Conservation (phyloP, 352 stramenopile species). For the Pythium biforme region DNA sequence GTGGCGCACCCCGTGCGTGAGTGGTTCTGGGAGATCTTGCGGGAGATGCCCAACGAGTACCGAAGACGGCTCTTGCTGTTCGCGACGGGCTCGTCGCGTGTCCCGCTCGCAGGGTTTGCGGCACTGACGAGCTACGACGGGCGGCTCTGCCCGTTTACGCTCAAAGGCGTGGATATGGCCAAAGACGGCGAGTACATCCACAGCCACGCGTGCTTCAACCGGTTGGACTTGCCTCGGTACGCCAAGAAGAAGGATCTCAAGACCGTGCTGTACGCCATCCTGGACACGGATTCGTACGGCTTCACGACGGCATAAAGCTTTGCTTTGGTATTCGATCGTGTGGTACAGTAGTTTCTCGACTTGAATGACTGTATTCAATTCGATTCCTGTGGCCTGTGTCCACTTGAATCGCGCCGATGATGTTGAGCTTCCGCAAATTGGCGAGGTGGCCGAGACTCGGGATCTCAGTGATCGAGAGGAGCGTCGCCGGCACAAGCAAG, state of each 20-base stretch:
- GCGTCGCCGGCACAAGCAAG: constrained; percentile 14
- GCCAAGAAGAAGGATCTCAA: constrained; percentile 86
- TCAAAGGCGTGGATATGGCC: constrained; percentile 35
- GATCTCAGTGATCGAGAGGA: constrained; percentile 14
- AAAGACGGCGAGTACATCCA: constrained; percentile 41
- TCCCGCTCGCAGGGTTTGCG: constrained; percentile 27
- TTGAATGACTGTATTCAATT: too few species aligned
- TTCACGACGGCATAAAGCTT: constrained; percentile 51
- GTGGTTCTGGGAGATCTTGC: constrained; percentile 43
- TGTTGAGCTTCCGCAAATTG: constrained; percentile 9
- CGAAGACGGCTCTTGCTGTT: constrained; percentile 32
- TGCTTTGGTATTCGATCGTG: neutral
- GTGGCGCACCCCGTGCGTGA: neutral
- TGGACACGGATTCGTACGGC: constrained; percentile 66
- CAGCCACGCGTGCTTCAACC: constrained; percentile 84
- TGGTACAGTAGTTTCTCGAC: neutral
- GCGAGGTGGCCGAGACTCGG: constrained; percentile 10
- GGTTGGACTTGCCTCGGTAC: constrained; percentile 96
- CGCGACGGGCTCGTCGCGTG: constrained; percentile 33
- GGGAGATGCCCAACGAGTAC: constrained; percentile 29
- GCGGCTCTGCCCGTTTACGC: constrained; percentile 23
- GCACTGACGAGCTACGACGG: constrained; percentile 29
- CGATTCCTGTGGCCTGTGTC: too few species aligned
- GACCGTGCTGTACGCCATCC: constrained; percentile 59
- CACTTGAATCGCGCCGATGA: constrained; percentile 12